Evolutionary conservation across 306 rosid species (phyloP), one percentile per base, ranked within the genome.

Genomic region (Styphnolobium japonicum): DNA sequence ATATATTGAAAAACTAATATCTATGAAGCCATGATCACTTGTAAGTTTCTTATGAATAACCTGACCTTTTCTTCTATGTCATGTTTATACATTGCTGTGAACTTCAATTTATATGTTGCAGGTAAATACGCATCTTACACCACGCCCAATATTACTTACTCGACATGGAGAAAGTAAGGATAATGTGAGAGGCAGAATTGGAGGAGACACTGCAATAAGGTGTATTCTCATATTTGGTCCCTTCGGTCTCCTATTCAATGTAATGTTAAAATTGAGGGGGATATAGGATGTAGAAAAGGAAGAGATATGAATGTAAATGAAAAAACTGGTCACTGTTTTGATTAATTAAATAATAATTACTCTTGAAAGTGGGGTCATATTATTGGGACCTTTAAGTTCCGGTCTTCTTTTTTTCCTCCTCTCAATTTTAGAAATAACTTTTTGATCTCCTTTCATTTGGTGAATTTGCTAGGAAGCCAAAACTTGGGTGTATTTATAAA

Each of bases 51-150:
- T 46, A 22, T 46, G 33, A 79, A 31, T 79, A 69, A 58, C 31
- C 52, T 15, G 72, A 36, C 60, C 23, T n/a, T 81, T 56, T 78
- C 4, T 68, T 62, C 37, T 11, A 33, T 60, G 53, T 52, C 22
- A 27, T 74, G 25, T 83, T 71, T 49, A 48, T 56, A 19, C 73
- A 49, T 81, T 37, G 79, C 23, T 19, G 15, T 76, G 73, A 62
- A 69, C 23, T 51, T 67, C 45, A 66, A 65, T 63, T 62, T 80
- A 69, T 75, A 25, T 40, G 51, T 68, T 78, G 76, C 76, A 95
- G 99, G 99, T 95, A 73, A 95, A 95, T 83, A 95, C 98, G 12
- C 99, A 95, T 86, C 98, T 93, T 76, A 95, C 98, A 0, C 99
- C 99, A 8, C 98, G 99, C 57, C 99, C 99, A 70, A 95, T 95